Evolutionary conservation across 2,329 filamentous ascomycete genomes (phyloP).

Genomic region (Hypoxylon sp.): DNA sequence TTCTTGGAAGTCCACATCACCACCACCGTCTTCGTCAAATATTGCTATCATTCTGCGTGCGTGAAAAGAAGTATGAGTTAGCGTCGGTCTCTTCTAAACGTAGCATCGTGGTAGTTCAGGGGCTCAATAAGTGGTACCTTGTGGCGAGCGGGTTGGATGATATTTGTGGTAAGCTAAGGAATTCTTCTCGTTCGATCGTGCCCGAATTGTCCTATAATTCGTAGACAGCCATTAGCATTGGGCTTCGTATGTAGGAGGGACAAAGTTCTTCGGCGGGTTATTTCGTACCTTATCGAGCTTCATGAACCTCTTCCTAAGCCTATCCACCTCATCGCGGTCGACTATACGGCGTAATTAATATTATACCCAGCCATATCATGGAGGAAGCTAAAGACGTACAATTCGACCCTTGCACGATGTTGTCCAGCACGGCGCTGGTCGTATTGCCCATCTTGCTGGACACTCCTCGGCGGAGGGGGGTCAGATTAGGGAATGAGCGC

Average conservation of each 20-base stretch:
- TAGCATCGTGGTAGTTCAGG: neutral
- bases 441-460: slow-evolving; percentile 73
- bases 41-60: slow-evolving; percentile 91
- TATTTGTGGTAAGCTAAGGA: slow-evolving; percentile 95
- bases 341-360: slow-evolving; percentile 66
- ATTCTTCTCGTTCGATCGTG: slow-evolving; percentile 98
- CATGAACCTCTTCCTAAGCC: slow-evolving; percentile 97
- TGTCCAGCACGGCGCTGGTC: slow-evolving; percentile 84
- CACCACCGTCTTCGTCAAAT: slow-evolving; percentile 98
- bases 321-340: slow-evolving; percentile 96
- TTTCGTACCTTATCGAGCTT: slow-evolving; percentile 91
- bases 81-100: neutral
- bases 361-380: slow-evolving; percentile 22
- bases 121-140: slow-evolving; percentile 67
- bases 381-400: slow-evolving; percentile 69
- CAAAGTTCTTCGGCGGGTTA: slow-evolving; percentile 41
- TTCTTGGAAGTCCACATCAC: slow-evolving; percentile 98
- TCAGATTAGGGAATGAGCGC: neutral
- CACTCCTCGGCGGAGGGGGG: slow-evolving; percentile 41
- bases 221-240: slow-evolving; percentile 28
- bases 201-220: slow-evolving; percentile 87
- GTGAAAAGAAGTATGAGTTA: slow-evolving; percentile 3
- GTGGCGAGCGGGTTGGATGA: slow-evolving; percentile 97
- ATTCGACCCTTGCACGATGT: slow-evolving; percentile 96
- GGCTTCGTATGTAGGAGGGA: neutral